Evolutionary conservation across 305 asterid genomes (phyloP).

Genomic region (Withania somnifera): DNA sequence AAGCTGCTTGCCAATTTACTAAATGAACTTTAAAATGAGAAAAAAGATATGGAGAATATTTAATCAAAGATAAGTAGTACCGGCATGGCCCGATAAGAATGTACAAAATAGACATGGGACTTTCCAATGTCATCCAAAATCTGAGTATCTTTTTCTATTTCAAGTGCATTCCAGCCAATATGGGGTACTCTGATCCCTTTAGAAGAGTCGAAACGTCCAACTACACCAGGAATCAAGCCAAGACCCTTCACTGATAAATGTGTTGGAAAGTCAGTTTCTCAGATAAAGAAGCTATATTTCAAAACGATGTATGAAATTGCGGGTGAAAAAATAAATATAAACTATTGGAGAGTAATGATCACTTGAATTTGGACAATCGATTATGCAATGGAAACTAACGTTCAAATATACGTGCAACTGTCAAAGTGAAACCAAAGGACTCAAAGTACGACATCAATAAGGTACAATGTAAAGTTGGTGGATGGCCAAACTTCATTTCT

Average conservation of each 20-base stretch:
- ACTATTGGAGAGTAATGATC: not conserved
- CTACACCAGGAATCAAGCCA: slow-evolving; percentile 89
- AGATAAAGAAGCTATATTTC: not conserved
- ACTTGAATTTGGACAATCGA: not conserved
- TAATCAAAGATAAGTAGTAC: slow-evolving; percentile 29
- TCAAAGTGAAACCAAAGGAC: not conserved
- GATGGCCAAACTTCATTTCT: not conserved
- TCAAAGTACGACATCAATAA: not conserved
- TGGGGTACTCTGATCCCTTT: slow-evolving; percentile 82
- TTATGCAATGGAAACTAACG: not conserved
- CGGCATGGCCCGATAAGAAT: slow-evolving; percentile 84
- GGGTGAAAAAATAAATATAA: not conserved
- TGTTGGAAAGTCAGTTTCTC: slow-evolving; percentile 5
- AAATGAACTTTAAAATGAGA: not conserved
- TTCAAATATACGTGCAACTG: not conserved
- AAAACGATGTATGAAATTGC: not conserved
- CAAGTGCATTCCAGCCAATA: slow-evolving; percentile 94
- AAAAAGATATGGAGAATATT: not conserved
- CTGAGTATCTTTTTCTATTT: slow-evolving; percentile 40
- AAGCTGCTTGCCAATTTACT: slow-evolving; percentile 8
- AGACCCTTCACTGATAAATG: slow-evolving; percentile 73
- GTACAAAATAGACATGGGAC: slow-evolving; percentile 91
- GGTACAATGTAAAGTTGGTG: not conserved
- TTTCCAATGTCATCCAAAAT: slow-evolving; percentile 74
- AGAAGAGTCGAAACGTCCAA: slow-evolving; percentile 89